Percentiles rank a stretch among this genome's conserved stretches.
Evolutionary conservation across 2,329 filamentous ascomycete species (phyloP).

Genomic region (Trichoderma hamatum): DNA sequence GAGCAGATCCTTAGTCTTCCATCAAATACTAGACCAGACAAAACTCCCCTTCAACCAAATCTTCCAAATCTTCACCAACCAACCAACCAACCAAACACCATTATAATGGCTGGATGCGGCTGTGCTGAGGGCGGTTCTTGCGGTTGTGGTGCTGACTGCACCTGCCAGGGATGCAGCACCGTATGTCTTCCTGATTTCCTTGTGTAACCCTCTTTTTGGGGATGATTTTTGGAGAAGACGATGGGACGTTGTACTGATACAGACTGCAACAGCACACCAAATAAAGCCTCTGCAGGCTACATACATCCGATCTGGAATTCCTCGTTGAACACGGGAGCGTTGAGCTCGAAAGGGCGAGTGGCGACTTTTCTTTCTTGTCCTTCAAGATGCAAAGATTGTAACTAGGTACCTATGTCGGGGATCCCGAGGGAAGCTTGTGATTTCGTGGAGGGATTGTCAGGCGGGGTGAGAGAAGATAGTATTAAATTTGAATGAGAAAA

Average conservation of each 20-base stretch:
- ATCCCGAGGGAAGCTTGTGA: neutral
- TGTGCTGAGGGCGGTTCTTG: constrained; percentile 47
- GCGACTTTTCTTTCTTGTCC: neutral
- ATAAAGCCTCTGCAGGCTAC: neutral
- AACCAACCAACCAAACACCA: constrained; percentile 4
- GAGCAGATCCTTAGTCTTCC: neutral
- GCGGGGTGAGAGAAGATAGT: neutral
- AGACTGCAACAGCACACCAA: neutral
- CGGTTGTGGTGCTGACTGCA: constrained; percentile 47
- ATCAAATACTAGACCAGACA: neutral
- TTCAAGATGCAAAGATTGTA: neutral
- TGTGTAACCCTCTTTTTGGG: constrained; percentile 35
- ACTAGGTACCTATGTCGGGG: neutral
- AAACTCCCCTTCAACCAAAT: neutral
- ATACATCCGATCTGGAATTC: neutral
- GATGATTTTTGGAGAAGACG: neutral
- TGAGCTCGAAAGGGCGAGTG: neutral
- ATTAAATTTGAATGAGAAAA: neutral
- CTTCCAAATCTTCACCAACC: neutral
- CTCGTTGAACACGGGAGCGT: neutral
- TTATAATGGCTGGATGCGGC: constrained; percentile 49
- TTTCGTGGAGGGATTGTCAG: neutral
- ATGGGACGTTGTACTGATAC: neutral
- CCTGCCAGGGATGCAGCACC: constrained; percentile 44
- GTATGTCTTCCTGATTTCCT: constrained; percentile 35